Evolutionary conservation across 2,329 filamentous ascomycete genomes (phyloP), one percentile per base, ranked within the genome.

Genomic region (Nemania abortiva): DNA sequence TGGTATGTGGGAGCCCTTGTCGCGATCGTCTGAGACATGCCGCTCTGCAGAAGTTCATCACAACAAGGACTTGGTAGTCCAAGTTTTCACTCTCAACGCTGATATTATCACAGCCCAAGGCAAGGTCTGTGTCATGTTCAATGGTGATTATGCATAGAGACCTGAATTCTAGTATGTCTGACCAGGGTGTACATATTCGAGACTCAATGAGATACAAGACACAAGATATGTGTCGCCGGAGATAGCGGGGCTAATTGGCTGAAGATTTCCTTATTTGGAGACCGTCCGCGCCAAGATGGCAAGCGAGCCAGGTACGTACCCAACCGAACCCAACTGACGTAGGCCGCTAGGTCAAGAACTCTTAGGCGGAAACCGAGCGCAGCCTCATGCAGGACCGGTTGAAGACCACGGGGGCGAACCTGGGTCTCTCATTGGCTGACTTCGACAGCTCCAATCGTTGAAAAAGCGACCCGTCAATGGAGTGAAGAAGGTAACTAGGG

Each of bases 321-420:
- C 34, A 45, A 20, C 34, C 24, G 24, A 27, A 27, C 24, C 24
- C 24, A 27, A 27, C 18, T 68, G 66, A 68, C 57, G 65, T 68
- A 70, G 45, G 34, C 52, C 31, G 39, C 31, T 60, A 37, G 29
- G 63, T 37, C 27, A 24, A 54, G 31, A 56, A 63, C 45, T 62
- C 27, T 47, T 34, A 49, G 62, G 62, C 18, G 54, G 58, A 42
- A 63, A 70, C 58, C 52, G 31, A 42, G 37, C 24, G 45, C 70
- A 76, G 73, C 74, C 74, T 74, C 70, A 74, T 70, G 72, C 70
- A 74, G 72, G 63, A 53, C 69, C 73, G 68, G 71, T 71, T 62
- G 50, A 75, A 71, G 74, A 62, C 70, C 75, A 77, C 76, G 75
- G 70, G 76, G 75, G 68, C 58, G 39, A 69, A 47, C 63, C 60